Evolutionary conservation across 371 early-diverging fungal genomes (phyloP).

Genomic region (Rhizomucor pusillus): DNA sequence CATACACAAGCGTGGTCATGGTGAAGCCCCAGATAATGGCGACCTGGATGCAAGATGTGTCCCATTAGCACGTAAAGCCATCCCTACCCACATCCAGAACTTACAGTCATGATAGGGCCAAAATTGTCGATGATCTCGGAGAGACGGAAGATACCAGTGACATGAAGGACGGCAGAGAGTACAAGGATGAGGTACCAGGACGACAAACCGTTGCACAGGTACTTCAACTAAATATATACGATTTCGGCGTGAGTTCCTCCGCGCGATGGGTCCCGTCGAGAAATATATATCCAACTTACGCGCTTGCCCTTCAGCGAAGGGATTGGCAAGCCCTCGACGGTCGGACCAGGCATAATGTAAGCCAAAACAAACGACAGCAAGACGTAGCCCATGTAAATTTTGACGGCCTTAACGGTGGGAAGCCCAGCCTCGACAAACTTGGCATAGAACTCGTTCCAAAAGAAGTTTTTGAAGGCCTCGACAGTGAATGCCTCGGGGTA

Average conservation of each 20-base stretch:
- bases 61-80: neutral
- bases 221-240: conserved; percentile 46
- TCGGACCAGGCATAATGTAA: conserved; percentile 67
- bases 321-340: conserved; percentile 66
- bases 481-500: conserved; percentile 41
- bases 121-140: conserved; percentile 60
- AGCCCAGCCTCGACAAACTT: conserved; percentile 41
- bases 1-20: conserved; percentile 46
- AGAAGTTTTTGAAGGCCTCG: conserved; percentile 35
- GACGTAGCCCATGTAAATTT: conserved; percentile 61
- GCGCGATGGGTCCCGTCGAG: no score
- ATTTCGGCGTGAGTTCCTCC: no score
- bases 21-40: conserved; percentile 58
- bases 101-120: conserved; percentile 56
- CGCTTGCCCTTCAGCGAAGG: conserved; percentile 60
- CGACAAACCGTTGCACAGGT: conserved; percentile 60
- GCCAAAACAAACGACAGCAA: conserved; percentile 57
- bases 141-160: conserved; percentile 50
- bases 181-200: conserved; percentile 53
- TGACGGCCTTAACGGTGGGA: conserved; percentile 55
- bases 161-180: conserved; percentile 45
- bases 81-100: neutral
- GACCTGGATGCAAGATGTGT: conserved; percentile 25
- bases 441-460: conserved; percentile 42
- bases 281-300: conserved; percentile 21